These are phyloP conservation scores for Neurospora cerealis DNA, from an alignment of 495 filamentous ascomycete genomes.

Conservation along the genomic window DNA sequence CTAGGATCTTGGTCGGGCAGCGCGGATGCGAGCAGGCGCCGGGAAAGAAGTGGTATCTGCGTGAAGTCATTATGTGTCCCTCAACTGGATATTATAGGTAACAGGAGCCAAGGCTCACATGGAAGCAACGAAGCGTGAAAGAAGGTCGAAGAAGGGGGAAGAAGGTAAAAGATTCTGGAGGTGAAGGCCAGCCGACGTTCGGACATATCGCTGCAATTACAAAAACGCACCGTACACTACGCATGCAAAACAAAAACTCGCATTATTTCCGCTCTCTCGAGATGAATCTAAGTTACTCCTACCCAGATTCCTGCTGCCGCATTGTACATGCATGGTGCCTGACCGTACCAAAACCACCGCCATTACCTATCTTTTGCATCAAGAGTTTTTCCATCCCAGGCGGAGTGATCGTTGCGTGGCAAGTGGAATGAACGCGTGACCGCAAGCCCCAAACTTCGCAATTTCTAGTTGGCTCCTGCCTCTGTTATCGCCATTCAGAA, in stretches of 20 bases:
- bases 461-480: background rate
- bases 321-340: background rate
- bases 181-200: background rate
- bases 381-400: background rate
- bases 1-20: background rate
- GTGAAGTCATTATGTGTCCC: background rate
- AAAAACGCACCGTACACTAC: background rate
- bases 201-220: background rate
- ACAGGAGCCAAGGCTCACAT: too few relatives aligned
- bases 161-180: background rate
- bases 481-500: background rate
- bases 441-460: background rate
- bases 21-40: background rate
- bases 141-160: background rate
- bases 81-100: background rate
- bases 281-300: fast-evolving
- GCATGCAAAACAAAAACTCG: background rate
- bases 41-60: background rate
- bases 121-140: background rate
- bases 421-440: background rate
- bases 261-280: background rate
- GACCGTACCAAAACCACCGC: background rate
- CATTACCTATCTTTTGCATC: background rate
- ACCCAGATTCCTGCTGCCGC: background rate
- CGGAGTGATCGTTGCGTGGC: background rate